Base-by-base conservation (phyloP, 106 monocot species). In the Acanthochlamys bracteata region DNA sequence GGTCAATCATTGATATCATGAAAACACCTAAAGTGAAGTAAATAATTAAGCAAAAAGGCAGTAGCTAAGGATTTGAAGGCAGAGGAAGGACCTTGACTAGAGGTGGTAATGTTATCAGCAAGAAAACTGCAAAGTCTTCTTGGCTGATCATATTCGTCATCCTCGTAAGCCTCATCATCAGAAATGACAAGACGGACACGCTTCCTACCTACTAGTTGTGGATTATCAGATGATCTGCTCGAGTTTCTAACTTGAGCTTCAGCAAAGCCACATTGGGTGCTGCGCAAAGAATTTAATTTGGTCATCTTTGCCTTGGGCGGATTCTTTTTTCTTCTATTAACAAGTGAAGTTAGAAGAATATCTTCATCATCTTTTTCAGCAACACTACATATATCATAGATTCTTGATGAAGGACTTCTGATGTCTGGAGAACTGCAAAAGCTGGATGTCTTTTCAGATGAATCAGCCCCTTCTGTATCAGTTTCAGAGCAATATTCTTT, bases 401-500 rank as follows among this genome's bases (percentile, higher is more conserved):
- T 69, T 46, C 24, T 67, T 45, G 6, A 62, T 57, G 53, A 65
- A 74, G 46, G 41, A 16, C 47, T 71, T 51, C 39, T 51, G 47
- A 25, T 72, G 54, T 80, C 65, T 17, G 55, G 25, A 14, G 76
- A 64, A 25, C 66, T 65, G 53, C 23, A 64, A 51, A 46, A 51
- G 71, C 56, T 26, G 17, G 74, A 49, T 39, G 61, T 24, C 45
- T 53, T 55, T 53, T 68, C 66, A 47, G 83, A 83, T 59, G 63
- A 66, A 20, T 72, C 76, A 53, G 55, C 71, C 20, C 87, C 96
- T 67, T 91, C 90, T 17, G 91, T 88, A 63, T 91, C 88, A 64
- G 91, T 88, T 83, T 98, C 96, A 61, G 96, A 85, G 74, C 88
- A 91, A 69, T 83, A 83, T 27, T 88, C 83, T 59, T 75, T 71